Percentiles rank a stretch among this genome's conserved stretches.
Conservation (phyloP, 2,329 filamentous ascomycete species). For the Allantophomopsis cytisporea region DNA sequence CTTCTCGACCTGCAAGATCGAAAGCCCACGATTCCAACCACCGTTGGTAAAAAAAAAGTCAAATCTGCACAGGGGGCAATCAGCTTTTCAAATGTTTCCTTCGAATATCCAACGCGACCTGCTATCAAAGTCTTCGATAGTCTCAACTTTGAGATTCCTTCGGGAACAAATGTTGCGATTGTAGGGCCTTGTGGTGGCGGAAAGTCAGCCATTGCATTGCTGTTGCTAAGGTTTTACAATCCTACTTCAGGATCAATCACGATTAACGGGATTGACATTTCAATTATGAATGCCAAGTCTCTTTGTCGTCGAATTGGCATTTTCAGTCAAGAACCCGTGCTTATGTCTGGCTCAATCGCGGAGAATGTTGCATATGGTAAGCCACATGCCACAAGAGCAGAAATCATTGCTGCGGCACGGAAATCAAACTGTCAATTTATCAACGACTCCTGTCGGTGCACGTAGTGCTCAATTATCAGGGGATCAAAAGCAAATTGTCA, state of each 20-base stretch:
- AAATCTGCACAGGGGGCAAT: constrained; percentile 79
- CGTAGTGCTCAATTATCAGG: constrained; percentile 89
- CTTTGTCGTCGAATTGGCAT: constrained; percentile 85
- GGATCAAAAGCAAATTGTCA: constrained; percentile 97
- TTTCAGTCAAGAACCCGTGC: constrained; percentile 88
- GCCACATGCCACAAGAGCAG: constrained; percentile 60
- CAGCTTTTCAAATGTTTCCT: constrained; percentile 72
- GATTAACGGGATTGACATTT: constrained; percentile 76
- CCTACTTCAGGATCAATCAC: constrained; percentile 64
- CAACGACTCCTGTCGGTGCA: constrained; percentile 88
- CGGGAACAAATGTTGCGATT: constrained; percentile 89
- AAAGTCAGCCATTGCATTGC: constrained; percentile 89
- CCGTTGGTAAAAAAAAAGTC: constrained; percentile 66
- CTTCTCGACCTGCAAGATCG: constrained; percentile 94
- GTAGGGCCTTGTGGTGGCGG: constrained; percentile 93
- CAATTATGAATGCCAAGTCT: constrained; percentile 83
- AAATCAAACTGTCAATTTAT: constrained; percentile 97
- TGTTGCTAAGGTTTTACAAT: constrained; percentile 83
- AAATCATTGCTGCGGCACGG: constrained; percentile 76
- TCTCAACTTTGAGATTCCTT: constrained; percentile 79
- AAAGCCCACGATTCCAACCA: constrained; percentile 71
- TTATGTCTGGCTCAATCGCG: constrained; percentile 75
- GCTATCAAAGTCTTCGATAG: constrained; percentile 85
- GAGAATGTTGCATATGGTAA: constrained; percentile 89
- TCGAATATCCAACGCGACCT: constrained; percentile 87